These are phyloP conservation scores for Calocybe gangraenosa DNA, from an alignment of 768 basidiomycete species.

Conservation along the genomic window DNA sequence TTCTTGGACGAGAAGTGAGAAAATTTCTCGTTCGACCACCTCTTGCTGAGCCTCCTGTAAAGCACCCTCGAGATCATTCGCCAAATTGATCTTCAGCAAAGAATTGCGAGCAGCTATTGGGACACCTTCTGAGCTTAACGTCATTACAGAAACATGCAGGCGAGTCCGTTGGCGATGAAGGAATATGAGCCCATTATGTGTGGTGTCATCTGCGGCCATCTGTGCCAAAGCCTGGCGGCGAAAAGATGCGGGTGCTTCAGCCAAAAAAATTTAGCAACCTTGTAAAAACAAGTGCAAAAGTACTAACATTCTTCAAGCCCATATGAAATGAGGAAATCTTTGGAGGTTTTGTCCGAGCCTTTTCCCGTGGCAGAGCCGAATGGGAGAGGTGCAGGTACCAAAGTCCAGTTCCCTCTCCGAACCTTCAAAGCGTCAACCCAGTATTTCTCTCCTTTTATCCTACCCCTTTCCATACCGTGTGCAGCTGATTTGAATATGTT, in stretches of 20 bases:
- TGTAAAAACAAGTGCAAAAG: not conserved
- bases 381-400: conserved; percentile 77
- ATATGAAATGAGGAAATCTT: conserved; percentile 77
- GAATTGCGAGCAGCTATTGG: conserved; percentile 33
- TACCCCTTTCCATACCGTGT: conserved; percentile 60
- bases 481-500: conserved; percentile 68
- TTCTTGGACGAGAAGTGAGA: conserved; percentile 67
- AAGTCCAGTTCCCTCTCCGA: conserved; percentile 72
- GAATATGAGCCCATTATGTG: conserved; percentile 47
- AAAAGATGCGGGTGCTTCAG: conserved; percentile 58
- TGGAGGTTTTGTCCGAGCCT: conserved; percentile 75
- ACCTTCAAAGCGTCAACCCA: conserved; percentile 82
- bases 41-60: conserved; percentile 64
- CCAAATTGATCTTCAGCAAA: conserved; percentile 23
- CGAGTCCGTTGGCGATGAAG: conserved; percentile 62
- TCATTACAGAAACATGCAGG: conserved; percentile 54
- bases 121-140: conserved; percentile 28
- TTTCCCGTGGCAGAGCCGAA: conserved; percentile 66
- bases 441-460: conserved; percentile 63
- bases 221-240: conserved; percentile 69
- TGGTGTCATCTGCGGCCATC: conserved; percentile 47
- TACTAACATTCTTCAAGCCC: conserved; percentile 77
- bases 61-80: conserved; percentile 42
- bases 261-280: not conserved
- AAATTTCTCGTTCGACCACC: conserved; percentile 78